Evolutionary conservation across 352 stramenopile species (phyloP).

Genomic region (Phytophthora vignae): DNA sequence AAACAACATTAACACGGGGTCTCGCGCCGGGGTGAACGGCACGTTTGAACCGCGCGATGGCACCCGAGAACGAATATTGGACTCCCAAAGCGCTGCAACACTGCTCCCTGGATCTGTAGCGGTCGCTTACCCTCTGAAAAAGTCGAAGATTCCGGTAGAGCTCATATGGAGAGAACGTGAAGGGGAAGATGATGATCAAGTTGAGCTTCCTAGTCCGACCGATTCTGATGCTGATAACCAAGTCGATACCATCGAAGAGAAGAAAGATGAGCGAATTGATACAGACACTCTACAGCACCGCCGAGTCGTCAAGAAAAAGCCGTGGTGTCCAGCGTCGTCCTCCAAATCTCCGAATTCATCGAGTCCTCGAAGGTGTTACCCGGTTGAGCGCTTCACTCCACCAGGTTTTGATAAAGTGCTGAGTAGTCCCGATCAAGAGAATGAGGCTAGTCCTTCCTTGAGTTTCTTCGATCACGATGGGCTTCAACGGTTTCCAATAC

Average conservation of each 20-base stretch:
- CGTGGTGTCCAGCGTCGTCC: conserved; percentile 58
- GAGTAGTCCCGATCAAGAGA: conserved; percentile 10
- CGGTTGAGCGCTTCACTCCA: conserved; percentile 14
- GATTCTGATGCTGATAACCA: conserved; percentile 16
- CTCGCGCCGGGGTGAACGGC: conserved; percentile 39
- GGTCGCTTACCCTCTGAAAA: conserved; percentile 42
- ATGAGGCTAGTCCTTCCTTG: not conserved
- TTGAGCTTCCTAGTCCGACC: not conserved
- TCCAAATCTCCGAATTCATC: conserved; percentile 14
- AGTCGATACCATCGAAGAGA: not conserved
- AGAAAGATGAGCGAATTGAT: not conserved
- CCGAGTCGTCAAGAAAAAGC: conserved; percentile 26
- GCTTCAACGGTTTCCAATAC: conserved; percentile 43
- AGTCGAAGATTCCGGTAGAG: conserved; percentile 14
- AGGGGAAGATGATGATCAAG: conserved; percentile 16
- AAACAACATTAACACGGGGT: conserved; percentile 45
- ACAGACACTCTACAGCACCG: not conserved
- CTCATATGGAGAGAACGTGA: conserved; percentile 27
- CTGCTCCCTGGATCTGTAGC: conserved; percentile 29
- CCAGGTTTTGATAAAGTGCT: not conserved
- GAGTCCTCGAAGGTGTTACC: conserved; percentile 24
- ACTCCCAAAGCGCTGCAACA: conserved; percentile 7
- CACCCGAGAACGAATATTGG: conserved; percentile 39
- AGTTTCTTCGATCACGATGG: conserved; percentile 15
- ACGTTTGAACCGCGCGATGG: conserved; percentile 61